Conservation (phyloP, 768 basidiomycete genomes). For the Hypholoma sublateritium region DNA sequence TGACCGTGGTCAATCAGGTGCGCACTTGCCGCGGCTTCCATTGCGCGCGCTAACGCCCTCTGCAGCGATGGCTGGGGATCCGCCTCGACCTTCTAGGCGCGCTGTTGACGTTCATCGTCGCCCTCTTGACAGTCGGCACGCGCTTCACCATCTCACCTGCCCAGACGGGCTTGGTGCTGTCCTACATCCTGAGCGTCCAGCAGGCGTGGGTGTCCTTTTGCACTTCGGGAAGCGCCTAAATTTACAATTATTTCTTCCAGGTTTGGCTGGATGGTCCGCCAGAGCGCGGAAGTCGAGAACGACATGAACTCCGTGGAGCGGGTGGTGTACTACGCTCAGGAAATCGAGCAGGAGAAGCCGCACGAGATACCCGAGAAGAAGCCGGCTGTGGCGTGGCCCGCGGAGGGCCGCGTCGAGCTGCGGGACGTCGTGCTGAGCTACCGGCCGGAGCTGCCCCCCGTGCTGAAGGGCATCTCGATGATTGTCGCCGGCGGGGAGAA, state of each 20-base stretch:
- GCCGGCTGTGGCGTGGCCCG: constrained; percentile 72
- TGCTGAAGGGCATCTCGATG: constrained; percentile 82
- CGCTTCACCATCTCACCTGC: constrained; percentile 76
- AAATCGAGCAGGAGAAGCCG: constrained; percentile 81
- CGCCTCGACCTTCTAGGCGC: constrained; percentile 85
- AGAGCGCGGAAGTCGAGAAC: constrained; percentile 86
- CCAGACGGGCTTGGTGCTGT: constrained; percentile 74
- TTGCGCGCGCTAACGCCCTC: constrained; percentile 24
- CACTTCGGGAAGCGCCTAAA: background rate
- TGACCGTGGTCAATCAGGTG: constrained; percentile 82
- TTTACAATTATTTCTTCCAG: constrained; percentile 28
- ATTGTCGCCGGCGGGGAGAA: constrained; percentile 76
- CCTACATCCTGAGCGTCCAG: constrained; percentile 80
- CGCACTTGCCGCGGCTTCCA: background rate
- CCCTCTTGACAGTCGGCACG: constrained; percentile 74
- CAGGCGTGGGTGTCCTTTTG: constrained; percentile 43
- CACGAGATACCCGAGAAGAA: constrained; percentile 61
- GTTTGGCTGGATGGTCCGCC: constrained; percentile 77
- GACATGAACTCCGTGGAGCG: constrained; percentile 93
- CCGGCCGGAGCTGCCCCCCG: constrained; percentile 83
- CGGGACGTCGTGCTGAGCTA: constrained; percentile 78
- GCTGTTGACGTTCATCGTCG: constrained; percentile 71
- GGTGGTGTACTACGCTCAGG: constrained; percentile 75
- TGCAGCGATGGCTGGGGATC: constrained; percentile 81
- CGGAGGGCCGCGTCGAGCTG: constrained; percentile 70